Base-by-base conservation (phyloP, 306 rosid genomes). In the Cucumis cinereus region DNA sequence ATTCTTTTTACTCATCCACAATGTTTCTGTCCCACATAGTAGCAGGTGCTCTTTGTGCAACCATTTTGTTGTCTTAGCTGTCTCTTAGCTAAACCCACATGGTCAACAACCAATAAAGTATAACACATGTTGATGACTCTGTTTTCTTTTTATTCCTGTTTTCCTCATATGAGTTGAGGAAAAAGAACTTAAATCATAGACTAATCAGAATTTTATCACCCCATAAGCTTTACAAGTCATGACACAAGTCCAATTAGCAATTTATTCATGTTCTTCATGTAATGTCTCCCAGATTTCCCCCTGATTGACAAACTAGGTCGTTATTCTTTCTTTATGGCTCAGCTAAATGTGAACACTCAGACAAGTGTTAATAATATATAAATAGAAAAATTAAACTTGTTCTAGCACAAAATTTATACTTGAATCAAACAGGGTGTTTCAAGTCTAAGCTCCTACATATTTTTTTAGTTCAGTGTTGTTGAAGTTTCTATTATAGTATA, bases 21-120 rank as follows among this genome's bases (percentile, higher is more conserved):
- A 72, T 17, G 76, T 16, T 72, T 50, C 76, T 71, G 55, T 71
- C 75, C 60, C 43, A 49, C 60, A 17, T 19, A 49, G 45, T 50
- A 26, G 75, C 75, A 71, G 59, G 75, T 71, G 40, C 43, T 43
- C 74, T 72, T 28, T 72, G 76, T 72, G 60, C 60, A 23, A 26
- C 76, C 76, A 50, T 49, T 72, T 72, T 72, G 76, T 52, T 72
- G 61, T 30, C 61, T 72, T 70, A 70, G 76, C 76, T 72, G 76
- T 72, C 45, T 49, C 74, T 68, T 68, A 68, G 76, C 76, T 72
- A 50, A 71, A 47, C 41, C 53, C 58, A 71, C 76, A 49, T 49
- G 76, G 59, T 71, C 76, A 71, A 71, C 76, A 19, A 33, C 76
- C 61, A 52, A 50, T 72, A 30, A 72, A 72, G 76, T 30, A 70